Evolutionary conservation across 176 grass and related monocot genomes (phyloP).

Genomic region (Rhynchospora pubera): DNA sequence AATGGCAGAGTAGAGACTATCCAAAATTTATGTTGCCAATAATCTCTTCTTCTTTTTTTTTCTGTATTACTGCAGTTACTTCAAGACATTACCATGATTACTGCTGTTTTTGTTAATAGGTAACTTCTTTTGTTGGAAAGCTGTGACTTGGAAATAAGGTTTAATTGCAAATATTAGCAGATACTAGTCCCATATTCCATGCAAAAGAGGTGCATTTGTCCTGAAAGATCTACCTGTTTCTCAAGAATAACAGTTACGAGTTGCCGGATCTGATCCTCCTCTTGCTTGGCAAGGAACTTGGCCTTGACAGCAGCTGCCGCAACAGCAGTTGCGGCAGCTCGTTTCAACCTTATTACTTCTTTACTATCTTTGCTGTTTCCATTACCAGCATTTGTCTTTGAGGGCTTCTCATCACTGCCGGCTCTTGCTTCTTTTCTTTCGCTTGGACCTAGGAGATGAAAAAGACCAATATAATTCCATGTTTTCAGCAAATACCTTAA

Average conservation of each 20-base stretch:
- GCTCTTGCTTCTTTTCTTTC: conserved; percentile 24
- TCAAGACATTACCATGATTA: background rate
- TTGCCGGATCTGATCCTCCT: conserved; percentile 71
- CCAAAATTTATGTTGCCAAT: background rate
- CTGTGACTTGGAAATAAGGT: background rate
- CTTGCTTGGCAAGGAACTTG: conserved; percentile 75
- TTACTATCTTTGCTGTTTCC: conserved; percentile 19
- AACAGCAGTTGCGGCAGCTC: conserved; percentile 71
- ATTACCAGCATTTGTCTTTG: background rate
- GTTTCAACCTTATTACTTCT: conserved; percentile 64
- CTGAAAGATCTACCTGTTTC: conserved; percentile 53
- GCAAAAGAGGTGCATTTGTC: background rate
- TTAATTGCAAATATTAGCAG: background rate
- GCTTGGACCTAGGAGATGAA: conserved; percentile 39
- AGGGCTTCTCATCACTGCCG: conserved; percentile 30
- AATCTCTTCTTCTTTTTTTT: background rate
- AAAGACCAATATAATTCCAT: conserved; percentile 3
- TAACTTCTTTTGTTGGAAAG: too few species aligned
- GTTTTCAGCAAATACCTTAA: background rate
- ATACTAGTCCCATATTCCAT: background rate
- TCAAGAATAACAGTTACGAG: conserved; percentile 72
- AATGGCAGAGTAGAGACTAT: background rate
- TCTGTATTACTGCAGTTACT: background rate
- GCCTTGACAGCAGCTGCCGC: conserved; percentile 86
- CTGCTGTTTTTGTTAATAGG: background rate